A percentile compares a stretch with the other conserved stretches of the same genome.
These are phyloP conservation scores for Picea engelmannii DNA, from an alignment of 83 land plant genomes.

Conservation along the genomic window DNA sequence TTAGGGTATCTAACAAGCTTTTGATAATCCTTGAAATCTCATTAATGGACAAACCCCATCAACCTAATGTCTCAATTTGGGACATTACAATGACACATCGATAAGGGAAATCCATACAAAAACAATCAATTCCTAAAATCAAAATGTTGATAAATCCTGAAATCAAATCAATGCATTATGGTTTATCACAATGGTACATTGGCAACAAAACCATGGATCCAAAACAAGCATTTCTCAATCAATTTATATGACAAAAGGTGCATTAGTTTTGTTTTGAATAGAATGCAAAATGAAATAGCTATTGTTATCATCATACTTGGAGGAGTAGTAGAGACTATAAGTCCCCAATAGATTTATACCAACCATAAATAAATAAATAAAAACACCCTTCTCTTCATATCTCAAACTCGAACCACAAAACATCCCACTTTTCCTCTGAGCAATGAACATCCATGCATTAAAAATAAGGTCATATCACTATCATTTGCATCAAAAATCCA, in stretches of 20 bases:
- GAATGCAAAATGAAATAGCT: background rate
- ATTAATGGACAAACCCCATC: background rate
- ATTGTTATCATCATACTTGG: background rate
- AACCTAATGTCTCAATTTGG: background rate
- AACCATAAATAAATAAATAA: background rate
- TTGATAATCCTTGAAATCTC: background rate
- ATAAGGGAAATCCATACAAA: too few species aligned
- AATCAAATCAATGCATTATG: background rate
- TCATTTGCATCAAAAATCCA: background rate
- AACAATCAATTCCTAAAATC: too few species aligned
- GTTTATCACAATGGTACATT: background rate
- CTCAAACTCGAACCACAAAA: background rate
- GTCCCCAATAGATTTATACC: background rate
- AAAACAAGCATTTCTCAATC: background rate
- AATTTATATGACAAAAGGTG: background rate
- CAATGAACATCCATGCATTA: slow-evolving; percentile 12
- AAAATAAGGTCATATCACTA: background rate
- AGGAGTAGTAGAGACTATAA: background rate
- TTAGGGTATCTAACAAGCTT: background rate
- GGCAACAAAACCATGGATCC: background rate
- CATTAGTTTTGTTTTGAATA: background rate
- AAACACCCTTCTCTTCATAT: slow-evolving; percentile 1
- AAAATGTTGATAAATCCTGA: background rate
- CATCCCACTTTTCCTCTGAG: background rate
- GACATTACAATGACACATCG: background rate